Conservation (phyloP, 768 basidiomycete genomes). For the Kwoniella botswanensis region DNA sequence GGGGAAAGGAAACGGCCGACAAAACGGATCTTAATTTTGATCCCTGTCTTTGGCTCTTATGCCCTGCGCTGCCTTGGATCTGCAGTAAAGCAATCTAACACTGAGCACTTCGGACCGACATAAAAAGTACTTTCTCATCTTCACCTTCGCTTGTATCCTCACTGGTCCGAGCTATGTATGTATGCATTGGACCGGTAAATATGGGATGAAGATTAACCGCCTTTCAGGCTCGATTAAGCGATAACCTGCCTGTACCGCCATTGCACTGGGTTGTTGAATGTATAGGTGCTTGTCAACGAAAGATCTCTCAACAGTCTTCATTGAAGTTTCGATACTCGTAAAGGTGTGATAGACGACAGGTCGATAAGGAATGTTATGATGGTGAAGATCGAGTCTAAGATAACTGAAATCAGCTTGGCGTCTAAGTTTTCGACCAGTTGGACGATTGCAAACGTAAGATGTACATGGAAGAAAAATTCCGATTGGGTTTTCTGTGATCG, state of each 20-base stretch:
- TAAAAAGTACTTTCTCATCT: neutral
- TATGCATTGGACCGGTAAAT: neutral
- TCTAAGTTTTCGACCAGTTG: neutral
- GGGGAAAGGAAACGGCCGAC: neutral
- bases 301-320: too few species aligned
- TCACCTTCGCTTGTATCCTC: neutral
- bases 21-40: neutral
- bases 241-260: neutral
- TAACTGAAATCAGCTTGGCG: neutral
- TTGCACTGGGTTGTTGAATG: neutral
- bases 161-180: too few species aligned
- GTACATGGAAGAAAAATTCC: neutral
- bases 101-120: neutral
- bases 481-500: neutral
- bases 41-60: neutral
- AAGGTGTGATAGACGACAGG: too few species aligned
- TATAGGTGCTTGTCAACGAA: too few species aligned
- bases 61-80: neutral
- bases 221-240: neutral
- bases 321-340: too few species aligned
- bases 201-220: neutral
- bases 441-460: neutral
- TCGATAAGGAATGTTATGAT: neutral
- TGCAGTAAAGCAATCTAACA: neutral
- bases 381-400: constrained; percentile 15